Evolutionary conservation across 768 basidiomycete species (phyloP).

Genomic region (Flagelloscypha sp.): DNA sequence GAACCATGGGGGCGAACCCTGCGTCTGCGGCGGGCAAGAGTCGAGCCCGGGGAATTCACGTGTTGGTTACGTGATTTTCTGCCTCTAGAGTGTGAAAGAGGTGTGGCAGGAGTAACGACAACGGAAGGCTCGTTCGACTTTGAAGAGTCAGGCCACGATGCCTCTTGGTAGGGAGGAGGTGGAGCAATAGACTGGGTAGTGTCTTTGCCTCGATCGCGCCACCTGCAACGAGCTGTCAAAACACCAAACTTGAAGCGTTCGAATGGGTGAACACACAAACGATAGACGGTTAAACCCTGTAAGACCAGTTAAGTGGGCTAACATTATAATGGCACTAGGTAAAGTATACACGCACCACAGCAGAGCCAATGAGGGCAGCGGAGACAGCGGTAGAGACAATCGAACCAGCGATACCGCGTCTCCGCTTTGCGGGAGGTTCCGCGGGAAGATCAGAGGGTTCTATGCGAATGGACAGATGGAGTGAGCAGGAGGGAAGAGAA

Average conservation of each 20-base stretch:
- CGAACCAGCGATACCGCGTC: slow-evolving; percentile 72
- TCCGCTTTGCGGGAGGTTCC: slow-evolving; percentile 70
- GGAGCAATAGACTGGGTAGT: slow-evolving; percentile 15
- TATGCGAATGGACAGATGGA: slow-evolving; percentile 48
- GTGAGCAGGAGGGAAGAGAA: slow-evolving; percentile 18
- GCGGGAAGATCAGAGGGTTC: too few relatives aligned
- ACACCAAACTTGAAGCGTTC: not conserved
- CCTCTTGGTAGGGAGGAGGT: slow-evolving; percentile 20
- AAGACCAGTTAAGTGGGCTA: too few relatives aligned
- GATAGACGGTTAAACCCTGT: slow-evolving; percentile 82
- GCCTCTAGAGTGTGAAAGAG: slow-evolving; percentile 4
- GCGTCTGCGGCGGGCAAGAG: slow-evolving; percentile 3
- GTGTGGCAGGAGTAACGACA: slow-evolving; percentile 11
- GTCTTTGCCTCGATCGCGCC: slow-evolving; percentile 69
- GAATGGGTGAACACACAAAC: slow-evolving; percentile 49
- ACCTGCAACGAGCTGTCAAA: slow-evolving; percentile 32
- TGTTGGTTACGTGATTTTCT: not conserved
- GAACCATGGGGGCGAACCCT: slow-evolving; percentile 15
- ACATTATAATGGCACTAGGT: too few relatives aligned
- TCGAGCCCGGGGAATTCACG: not conserved
- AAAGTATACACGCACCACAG: too few relatives aligned
- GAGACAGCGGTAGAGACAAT: slow-evolving; percentile 79
- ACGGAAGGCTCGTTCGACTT: too few relatives aligned
- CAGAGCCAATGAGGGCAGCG: slow-evolving; percentile 80
- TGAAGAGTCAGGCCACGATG: slow-evolving; percentile 13